Evolutionary conservation across 805 yeast species (phyloP), one percentile per base, ranked within the genome.

Genomic region (Starmerella stellata): DNA sequence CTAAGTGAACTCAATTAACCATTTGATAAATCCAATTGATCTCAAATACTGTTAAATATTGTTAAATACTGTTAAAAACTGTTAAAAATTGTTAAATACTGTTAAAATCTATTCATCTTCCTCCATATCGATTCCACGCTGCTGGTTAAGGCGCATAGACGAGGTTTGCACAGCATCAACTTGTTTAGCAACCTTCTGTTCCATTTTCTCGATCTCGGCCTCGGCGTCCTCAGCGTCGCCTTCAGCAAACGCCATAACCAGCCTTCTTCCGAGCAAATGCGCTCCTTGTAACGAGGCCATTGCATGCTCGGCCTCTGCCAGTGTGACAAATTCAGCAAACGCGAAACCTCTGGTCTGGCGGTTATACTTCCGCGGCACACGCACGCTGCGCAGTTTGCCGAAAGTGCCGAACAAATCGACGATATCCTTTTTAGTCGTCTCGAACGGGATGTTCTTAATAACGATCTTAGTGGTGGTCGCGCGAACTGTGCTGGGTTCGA

Each of bases 291-390:
- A 69, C 55, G 85, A 87, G 50, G 77, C 75, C 87, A 90, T 78
- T 13, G 96, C 98, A 54, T 67, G 73, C 55, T 78, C 93, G 1
- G 98, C 95, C 59, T 90, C 98, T 57, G 81, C 75, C 18, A 80
- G 68, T 30, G 90, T 63, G 9, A 78, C 64, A 55, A 78, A 90
- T 60, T 90, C 98, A 34, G 92, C 94, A 58, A 90, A 90, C 0
- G 96, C 98, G 65, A 90, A 90, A 56, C 98, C 98, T 56, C 98
- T 74, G 11, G 95, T 93, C 28, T 82, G 70, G 55, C 78, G 79
- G 66, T 90, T 93, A 63, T 87, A 85, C 58, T 90, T 90, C 71
- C 79, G 78, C 24, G 98, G 98, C 36, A 90, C 87, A 54, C 98
- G 74, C 32, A 85, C 95, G 2, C 95, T 79, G 52, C 85, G 81